These are phyloP conservation scores for Salicornia ramosissima DNA, from an alignment of 148 eudicot species.

Conservation along the genomic window DNA sequence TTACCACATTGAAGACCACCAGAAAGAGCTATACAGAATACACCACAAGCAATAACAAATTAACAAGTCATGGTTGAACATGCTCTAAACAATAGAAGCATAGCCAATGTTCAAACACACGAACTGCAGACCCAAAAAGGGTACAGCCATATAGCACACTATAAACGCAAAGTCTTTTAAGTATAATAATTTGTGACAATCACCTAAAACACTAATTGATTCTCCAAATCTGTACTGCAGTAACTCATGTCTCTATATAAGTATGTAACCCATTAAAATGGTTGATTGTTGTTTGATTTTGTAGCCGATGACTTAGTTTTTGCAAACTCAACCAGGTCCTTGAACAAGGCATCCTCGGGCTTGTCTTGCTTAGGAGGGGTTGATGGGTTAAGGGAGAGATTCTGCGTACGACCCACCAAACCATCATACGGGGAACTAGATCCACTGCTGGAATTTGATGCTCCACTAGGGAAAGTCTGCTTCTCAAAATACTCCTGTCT, in stretches of 20 bases:
- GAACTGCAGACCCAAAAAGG: background rate
- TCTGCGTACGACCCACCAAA: constrained; percentile 60
- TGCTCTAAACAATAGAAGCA: constrained; percentile 8
- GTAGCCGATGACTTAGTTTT: constrained; percentile 61
- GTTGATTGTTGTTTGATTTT: constrained; percentile 32
- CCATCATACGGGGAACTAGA: constrained; percentile 61
- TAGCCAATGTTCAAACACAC: background rate
- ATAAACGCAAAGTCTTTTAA: background rate
- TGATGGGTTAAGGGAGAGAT: constrained; percentile 54
- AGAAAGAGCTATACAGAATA: constrained; percentile 18
- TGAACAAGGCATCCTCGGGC: constrained; percentile 66
- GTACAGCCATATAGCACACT: constrained; percentile 11
- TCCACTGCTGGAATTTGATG: constrained; percentile 46
- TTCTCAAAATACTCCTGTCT: constrained; percentile 76
- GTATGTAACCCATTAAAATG: constrained; percentile 26
- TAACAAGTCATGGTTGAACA: background rate
- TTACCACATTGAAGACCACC: background rate
- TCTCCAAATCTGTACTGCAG: constrained; percentile 21
- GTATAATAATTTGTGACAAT: constrained; percentile 15
- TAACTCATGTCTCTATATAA: constrained; percentile 10
- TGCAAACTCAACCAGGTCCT: constrained; percentile 83
- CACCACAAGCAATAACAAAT: constrained; percentile 9
- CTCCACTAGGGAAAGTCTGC: constrained; percentile 34
- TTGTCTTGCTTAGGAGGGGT: constrained; percentile 51
- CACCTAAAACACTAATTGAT: constrained; percentile 17